Base-by-base conservation (phyloP, 768 basidiomycete genomes). In the Dentipellis fragilis region DNA sequence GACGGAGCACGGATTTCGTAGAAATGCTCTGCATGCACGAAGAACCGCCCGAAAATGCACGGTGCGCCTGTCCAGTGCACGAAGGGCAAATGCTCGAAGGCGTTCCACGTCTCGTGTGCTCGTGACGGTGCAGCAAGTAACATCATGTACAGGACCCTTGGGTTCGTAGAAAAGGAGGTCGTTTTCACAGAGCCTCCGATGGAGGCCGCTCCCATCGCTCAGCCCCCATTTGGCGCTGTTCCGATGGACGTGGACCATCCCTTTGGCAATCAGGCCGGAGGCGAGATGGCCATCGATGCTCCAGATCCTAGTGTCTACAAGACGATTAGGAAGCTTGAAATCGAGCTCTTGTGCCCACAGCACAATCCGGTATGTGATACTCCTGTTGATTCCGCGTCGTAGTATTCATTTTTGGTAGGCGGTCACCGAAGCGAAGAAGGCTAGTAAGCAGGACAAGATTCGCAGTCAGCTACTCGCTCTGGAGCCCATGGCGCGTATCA, bases 71-170 rank as follows among this genome's bases (percentile, higher is more conserved):
- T 96, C 22, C 94, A 97, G 65, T 97, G 94, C 66, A 89, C 90
- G 14, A 91, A 89, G 68, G 93, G 93, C 47, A 95, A 93, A 71
- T 97, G 94, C 63, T 77, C 89, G 10, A 89, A 88, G 66, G 89
- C 94, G 0, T 96, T 92, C 71, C 95, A 98, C 65, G 87, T 96
- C 29, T 86, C 84, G 3, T 99, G 96, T 67, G 95, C 96, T 0
- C 72, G 76, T 42, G 76, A 81, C 17, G 80, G 82, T 1, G 69
- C 68, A 10, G 71, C 71, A 2, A 66, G 71, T 4, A 80, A 78
- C 10, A 77, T 89, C 45, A 72, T 80, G 21, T 91, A 84, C 63
- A 69, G 68, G 1, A 74, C 87, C 36, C 49, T 84, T n/a, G 72
- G 77, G 50, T 85, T 87, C 62, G 79, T 89, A 0, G 85, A 89